These are phyloP conservation scores for Bromus sterilis DNA, from an alignment of 176 grass and related monocot genomes.

Conservation along the genomic window DNA sequence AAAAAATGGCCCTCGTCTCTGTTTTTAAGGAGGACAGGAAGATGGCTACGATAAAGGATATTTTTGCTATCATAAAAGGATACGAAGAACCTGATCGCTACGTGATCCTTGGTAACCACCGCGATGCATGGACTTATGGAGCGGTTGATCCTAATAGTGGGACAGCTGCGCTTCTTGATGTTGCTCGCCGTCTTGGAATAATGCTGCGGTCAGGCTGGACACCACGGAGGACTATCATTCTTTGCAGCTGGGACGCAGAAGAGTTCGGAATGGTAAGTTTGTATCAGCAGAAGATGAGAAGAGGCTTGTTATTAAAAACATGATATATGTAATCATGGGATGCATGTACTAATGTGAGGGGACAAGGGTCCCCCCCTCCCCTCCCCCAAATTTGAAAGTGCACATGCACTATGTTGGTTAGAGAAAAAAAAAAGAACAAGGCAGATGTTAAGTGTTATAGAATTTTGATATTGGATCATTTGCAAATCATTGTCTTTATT, in stretches of 20 bases:
- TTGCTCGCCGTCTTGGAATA: slow-evolving; percentile 65
- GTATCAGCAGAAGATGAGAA: neutral
- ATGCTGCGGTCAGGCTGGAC: slow-evolving; percentile 81
- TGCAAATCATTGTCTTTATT: neutral
- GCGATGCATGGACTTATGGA: slow-evolving; percentile 97
- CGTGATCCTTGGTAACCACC: slow-evolving; percentile 91
- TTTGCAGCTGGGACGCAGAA: slow-evolving; percentile 95
- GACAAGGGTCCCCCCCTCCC: neutral
- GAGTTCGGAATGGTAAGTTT: slow-evolving; percentile 98
- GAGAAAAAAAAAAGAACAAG: neutral
- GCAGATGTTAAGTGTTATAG: neutral
- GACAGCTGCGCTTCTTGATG: slow-evolving; percentile 77
- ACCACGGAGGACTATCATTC: slow-evolving; percentile 78
- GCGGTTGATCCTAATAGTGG: slow-evolving; percentile 97
- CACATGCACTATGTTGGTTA: neutral
- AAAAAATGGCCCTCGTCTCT: slow-evolving; percentile 13
- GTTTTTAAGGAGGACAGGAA: slow-evolving; percentile 82
- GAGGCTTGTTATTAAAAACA: neutral
- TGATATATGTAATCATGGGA: neutral
- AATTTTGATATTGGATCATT: neutral
- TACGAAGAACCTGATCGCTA: slow-evolving; percentile 81
- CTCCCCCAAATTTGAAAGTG: neutral
- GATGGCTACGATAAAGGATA: slow-evolving; percentile 44
- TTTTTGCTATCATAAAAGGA: slow-evolving; percentile 67
- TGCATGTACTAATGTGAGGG: neutral